Evolutionary conservation across 352 stramenopile genomes (phyloP), one percentile per base, ranked within the genome.

Genomic region (Poterioochromonas sp.): DNA sequence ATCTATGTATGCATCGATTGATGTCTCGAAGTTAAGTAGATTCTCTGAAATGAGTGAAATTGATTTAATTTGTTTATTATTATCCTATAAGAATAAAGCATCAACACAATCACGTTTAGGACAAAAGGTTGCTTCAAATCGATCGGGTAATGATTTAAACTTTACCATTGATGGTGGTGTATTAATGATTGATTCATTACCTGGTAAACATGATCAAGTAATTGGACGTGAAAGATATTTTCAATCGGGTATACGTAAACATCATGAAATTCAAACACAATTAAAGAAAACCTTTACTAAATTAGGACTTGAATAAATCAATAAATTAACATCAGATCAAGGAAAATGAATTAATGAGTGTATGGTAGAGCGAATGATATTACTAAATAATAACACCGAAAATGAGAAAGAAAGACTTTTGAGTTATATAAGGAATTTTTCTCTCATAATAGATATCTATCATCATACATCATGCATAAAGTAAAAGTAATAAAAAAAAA

Each of bases 11-110:
- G 3, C 39, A 18, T 74, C 65, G 5, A 54, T 74, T 32, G 65
- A 74, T 40, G 20, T 74, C 18, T 35, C 37, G 1, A 74, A 74
- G 40, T 54, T 74, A 37, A 37, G 37, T 58, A 54, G 43, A 54
- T 74, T 74, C 29, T 44, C 8, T 51, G 65, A 54, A 3, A 22
- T 54, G 15, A 54, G 37, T 74, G 65, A 74, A 12, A 39, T 18
- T 12, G 43, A 53, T 3, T 34, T 74, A 2, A 35, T 51, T 74
- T 32, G 3, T 22, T 34, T 58, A 18, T 39, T 74, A 69, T 5
- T 69, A 3, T 39, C 60, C 5, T 69, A 40, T 11, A 44, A 40
- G 8, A 20, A 39, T 43, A 69, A 69, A n/a, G n/a, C n/a, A n/a
- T 35, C 18, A n/a, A n/a, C 3, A 32, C 53, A 63, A 34, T 8